Conservation (phyloP, 768 basidiomycete species). For the Mycena venus region DNA sequence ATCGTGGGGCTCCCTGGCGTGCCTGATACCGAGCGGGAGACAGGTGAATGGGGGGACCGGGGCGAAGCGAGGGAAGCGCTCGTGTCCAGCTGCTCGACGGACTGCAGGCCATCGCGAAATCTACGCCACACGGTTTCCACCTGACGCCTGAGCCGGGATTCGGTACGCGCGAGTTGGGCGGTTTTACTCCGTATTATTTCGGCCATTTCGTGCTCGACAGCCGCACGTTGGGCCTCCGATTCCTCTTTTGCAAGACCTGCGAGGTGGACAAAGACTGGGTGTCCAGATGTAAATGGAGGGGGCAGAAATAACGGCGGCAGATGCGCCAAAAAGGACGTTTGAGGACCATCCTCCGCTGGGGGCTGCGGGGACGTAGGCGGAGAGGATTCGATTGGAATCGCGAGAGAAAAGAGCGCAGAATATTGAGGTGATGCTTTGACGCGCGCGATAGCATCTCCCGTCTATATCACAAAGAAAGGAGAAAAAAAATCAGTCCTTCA, state of each 20-base stretch:
- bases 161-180: conserved; percentile 40
- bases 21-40: conserved; percentile 12
- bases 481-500: conserved; percentile 15
- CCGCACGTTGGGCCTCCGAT: conserved; percentile 66
- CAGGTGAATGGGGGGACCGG: conserved; percentile 27
- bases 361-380: conserved; percentile 41
- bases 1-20: conserved; percentile 41
- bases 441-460: conserved; percentile 51
- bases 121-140: conserved; percentile 75
- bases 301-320: conserved; percentile 78
- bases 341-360: conserved; percentile 38
- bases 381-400: conserved; percentile 53
- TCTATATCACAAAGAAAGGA: conserved; percentile 44
- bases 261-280: conserved; percentile 78
- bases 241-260: conserved; percentile 67
- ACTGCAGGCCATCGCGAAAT: conserved; percentile 61
- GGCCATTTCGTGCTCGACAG: conserved; percentile 64
- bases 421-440: conserved; percentile 58
- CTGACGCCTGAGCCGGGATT: conserved; percentile 57
- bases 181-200: conserved; percentile 71
- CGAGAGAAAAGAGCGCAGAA: conserved; percentile 60
- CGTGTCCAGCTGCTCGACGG: conserved; percentile 22
- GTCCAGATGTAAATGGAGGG: conserved; percentile 82
- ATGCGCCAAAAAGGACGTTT: conserved; percentile 60
- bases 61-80: conserved; percentile 19